phyloP scores from a whole-genome alignment of 441 rosid species.

The Arabidopsis lyrata region DNA sequence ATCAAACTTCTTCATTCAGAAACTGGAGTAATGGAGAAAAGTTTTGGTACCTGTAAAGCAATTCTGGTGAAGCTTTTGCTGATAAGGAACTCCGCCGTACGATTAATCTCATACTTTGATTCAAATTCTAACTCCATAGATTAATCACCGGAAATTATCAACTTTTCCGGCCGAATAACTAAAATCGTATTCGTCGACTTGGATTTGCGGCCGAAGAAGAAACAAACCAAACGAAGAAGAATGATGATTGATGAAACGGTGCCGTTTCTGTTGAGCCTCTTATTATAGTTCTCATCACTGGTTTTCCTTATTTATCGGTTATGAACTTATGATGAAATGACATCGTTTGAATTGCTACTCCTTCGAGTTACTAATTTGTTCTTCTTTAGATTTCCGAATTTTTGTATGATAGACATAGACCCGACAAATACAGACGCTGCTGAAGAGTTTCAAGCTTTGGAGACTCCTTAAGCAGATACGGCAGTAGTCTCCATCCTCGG shows the following conservation, averaged over 20 bases:
- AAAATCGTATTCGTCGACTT: not conserved
- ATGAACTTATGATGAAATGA: too few species aligned
- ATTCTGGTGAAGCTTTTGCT: slow-evolving; percentile 63
- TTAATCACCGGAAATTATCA: not conserved
- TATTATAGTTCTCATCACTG: not conserved
- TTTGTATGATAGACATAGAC: too few species aligned
- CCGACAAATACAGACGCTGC: too few species aligned
- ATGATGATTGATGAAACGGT: too few species aligned
- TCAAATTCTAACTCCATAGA: slow-evolving; percentile 61
- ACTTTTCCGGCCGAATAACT: not conserved
- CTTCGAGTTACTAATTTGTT: too few species aligned
- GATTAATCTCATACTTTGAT: slow-evolving; percentile 63
- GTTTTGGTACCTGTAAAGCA: slow-evolving; percentile 71
- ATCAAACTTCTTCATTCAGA: not conserved
- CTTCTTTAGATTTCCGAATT: too few species aligned
- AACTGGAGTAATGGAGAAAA: not conserved
- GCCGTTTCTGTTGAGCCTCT: not conserved
- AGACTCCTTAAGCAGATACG: too few species aligned
- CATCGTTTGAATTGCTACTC: too few species aligned
- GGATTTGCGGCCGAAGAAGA: not conserved
- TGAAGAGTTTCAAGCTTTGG: too few species aligned
- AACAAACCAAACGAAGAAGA: not conserved
- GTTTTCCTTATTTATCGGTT: too few species aligned
- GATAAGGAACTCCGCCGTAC: slow-evolving; percentile 67
- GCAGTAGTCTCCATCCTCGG: too few species aligned